A percentile compares a stretch with the other conserved stretches of the same genome.
Conservation (phyloP, 2,329 filamentous ascomycete species). For the Scopulariopsis brevicaulis region DNA sequence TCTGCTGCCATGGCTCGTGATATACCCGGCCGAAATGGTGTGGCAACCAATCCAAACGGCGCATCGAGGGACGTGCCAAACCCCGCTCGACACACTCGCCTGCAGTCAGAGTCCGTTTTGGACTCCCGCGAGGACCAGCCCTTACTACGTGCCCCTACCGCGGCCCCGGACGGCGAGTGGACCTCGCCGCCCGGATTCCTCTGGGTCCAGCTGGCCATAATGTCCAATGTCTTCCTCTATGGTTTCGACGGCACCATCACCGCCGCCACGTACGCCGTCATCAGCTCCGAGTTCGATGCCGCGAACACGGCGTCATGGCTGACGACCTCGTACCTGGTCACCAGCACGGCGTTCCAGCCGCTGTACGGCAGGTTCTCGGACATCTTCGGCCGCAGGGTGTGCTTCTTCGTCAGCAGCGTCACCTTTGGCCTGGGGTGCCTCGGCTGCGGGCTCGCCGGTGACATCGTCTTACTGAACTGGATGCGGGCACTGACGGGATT, state of each 20-base stretch:
- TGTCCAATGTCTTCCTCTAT: conserved; percentile 53
- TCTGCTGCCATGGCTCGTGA: too few relatives aligned
- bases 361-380: conserved; percentile 62
- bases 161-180: conserved; percentile 22
- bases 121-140: conserved; percentile 10
- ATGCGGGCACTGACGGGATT: conserved; percentile 59
- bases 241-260: conserved; percentile 66
- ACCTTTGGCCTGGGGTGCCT: conserved; percentile 52
- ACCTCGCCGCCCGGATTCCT: conserved; percentile 38
- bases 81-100: not conserved
- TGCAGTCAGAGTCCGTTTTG: not conserved
- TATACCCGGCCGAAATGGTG: too few relatives aligned
- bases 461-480: conserved; percentile 48
- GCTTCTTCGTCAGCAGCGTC: conserved; percentile 53
- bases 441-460: conserved; percentile 50
- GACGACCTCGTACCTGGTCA: conserved; percentile 61
- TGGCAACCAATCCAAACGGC: too few relatives aligned
- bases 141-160: conserved; percentile 8
- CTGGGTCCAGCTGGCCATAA: conserved; percentile 50
- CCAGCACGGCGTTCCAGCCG: conserved; percentile 60
- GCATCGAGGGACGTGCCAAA: too few relatives aligned
- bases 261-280: conserved; percentile 61
- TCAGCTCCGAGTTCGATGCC: conserved; percentile 62
- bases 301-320: conserved; percentile 67
- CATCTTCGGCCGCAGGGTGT: conserved; percentile 50